Evolutionary conservation across 441 rosid genomes (phyloP).

Genomic region (Gossypium trilobum): DNA sequence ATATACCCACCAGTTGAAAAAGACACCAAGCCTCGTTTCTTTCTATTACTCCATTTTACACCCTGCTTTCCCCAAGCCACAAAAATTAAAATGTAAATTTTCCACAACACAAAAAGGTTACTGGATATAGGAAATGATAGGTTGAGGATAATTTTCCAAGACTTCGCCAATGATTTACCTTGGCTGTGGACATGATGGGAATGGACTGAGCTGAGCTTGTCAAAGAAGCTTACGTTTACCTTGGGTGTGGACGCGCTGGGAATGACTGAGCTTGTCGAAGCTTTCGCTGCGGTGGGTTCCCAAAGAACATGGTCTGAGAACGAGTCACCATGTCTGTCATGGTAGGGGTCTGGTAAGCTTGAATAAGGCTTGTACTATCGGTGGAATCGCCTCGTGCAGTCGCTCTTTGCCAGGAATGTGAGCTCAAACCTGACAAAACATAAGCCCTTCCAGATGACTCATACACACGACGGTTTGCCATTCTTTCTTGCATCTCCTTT

Average conservation of each 20-base stretch:
- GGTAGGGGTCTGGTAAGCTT: slow-evolving; percentile 58
- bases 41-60: slow-evolving; percentile 13
- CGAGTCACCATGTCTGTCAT: slow-evolving; percentile 69
- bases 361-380: slow-evolving; percentile 40
- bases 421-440: slow-evolving; percentile 60
- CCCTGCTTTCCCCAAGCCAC: slow-evolving; percentile 16
- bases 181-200: background rate
- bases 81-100: slow-evolving; percentile 15
- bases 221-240: slow-evolving; percentile 26
- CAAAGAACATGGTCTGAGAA: slow-evolving; percentile 50
- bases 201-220: background rate
- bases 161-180: background rate
- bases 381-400: slow-evolving; percentile 39
- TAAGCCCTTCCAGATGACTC: slow-evolving; percentile 62
- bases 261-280: slow-evolving; percentile 57
- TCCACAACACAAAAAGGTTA: slow-evolving; percentile 18
- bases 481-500: slow-evolving; percentile 62
- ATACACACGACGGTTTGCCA: slow-evolving; percentile 51
- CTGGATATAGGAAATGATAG: slow-evolving; percentile 18
- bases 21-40: background rate
- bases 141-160: background rate
- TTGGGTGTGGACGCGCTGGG: slow-evolving; percentile 46
- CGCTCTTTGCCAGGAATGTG: slow-evolving; percentile 71
- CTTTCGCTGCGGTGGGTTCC: slow-evolving; percentile 34
- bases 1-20: background rate